Base-by-base conservation (phyloP, 176 grass and related monocot species). In the Poa pratensis region DNA sequence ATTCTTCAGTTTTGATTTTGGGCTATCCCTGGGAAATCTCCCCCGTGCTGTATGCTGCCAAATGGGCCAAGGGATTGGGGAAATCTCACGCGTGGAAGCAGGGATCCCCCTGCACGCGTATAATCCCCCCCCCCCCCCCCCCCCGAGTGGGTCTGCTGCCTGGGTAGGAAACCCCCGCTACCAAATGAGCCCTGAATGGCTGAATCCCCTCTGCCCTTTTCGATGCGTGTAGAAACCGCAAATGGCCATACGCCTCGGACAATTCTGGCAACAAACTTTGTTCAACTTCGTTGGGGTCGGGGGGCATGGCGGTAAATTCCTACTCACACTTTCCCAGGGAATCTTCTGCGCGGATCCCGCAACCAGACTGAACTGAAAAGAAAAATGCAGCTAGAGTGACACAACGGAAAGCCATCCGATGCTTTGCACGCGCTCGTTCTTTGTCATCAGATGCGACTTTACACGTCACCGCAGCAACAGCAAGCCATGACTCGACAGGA, bases 331-430 rank as follows among this genome's bases (percentile, higher is more conserved):
- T 73, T 77, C 18, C 3, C 28, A 73, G 23, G 43, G 55, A 73
- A 79, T 88, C 81, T 53, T 88, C 66, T 63, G 45, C 57, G 11
- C 80, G 43, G 43, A 7, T 48, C 23, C n/a, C 4, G n/a, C n/a
- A 6, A 22, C 14, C 70, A 50, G 14, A 17, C 71, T 26, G 45
- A 74, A 30, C 71, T 74, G 71, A 73, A 48, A 28, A 50, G 7
- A 73, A 66, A 73, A 73, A 5, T 63, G 20, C 20, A 23, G 68
- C 20, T 26, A 14, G 23, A 72, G 13, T 24, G n/a, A 24, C 42
- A 15, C 42, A 27, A 8, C 12, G 42, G 22, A 27, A 48, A 73
- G 69, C 49, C 42, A 73, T 73, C 69, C 22, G 22, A 73, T 73
- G 42, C 69, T 72, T 26, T 72, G 24, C 42, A 43, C 2, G 69